phyloP scores from a whole-genome alignment of 768 basidiomycete genomes.

The Tremella fuciformis region DNA sequence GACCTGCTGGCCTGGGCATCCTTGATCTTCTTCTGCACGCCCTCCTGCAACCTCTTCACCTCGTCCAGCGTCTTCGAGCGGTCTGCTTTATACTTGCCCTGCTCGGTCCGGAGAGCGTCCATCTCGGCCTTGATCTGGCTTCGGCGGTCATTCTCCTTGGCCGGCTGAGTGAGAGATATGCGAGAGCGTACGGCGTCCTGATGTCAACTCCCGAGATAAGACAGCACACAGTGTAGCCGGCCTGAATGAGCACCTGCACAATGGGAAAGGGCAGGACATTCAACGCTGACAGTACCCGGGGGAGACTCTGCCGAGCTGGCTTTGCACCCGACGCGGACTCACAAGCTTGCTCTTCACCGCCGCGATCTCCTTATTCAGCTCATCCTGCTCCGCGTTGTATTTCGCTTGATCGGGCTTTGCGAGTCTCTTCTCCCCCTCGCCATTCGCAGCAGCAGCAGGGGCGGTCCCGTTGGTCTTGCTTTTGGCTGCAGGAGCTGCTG shows the following conservation, averaged over 20 bases:
- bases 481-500: conserved; percentile 16
- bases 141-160: conserved; percentile 64
- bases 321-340: conserved; percentile 55
- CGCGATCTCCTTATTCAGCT: conserved; percentile 78
- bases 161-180: conserved; percentile 42
- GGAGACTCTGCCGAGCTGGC: neutral
- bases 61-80: conserved; percentile 67
- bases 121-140: conserved; percentile 73
- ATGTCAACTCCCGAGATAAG: neutral
- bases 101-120: conserved; percentile 71
- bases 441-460: conserved; percentile 16
- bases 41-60: conserved; percentile 73
- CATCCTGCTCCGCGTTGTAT: conserved; percentile 83
- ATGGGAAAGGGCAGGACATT: too few relatives aligned
- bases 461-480: conserved; percentile 26
- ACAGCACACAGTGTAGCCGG: neutral
- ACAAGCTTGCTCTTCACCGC: conserved; percentile 74
- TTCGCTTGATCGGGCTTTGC: conserved; percentile 74
- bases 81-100: conserved; percentile 67
- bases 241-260: neutral
- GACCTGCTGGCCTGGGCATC: conserved; percentile 76
- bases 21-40: conserved; percentile 80
- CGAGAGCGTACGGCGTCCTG: conserved; percentile 47
- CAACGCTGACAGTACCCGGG: too few relatives aligned
- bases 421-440: conserved; percentile 24